phyloP scores from a whole-genome alignment of 1,139 yeast species.

The Debaryomyces subglobosus region DNA sequence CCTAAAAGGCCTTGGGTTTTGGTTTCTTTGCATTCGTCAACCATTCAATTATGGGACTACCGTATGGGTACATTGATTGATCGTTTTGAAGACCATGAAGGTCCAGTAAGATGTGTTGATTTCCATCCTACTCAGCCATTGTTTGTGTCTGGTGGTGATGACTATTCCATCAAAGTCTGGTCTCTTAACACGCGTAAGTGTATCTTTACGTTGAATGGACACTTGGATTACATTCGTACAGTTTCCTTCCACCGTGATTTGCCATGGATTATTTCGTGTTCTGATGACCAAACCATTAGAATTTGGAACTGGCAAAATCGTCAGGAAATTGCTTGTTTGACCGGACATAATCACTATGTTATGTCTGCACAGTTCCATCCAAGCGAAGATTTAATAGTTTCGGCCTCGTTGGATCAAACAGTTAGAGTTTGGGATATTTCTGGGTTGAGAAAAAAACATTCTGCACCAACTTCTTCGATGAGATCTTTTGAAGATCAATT shows the following conservation, averaged over 20 bases:
- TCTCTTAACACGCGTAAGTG: slow-evolving; percentile 89
- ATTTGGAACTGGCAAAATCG: slow-evolving; percentile 99
- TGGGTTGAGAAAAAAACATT: slow-evolving; percentile 92
- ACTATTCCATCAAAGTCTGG: slow-evolving; percentile 95
- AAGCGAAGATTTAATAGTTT: slow-evolving; percentile 88
- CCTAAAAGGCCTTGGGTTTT: slow-evolving; percentile 97
- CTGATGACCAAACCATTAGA: slow-evolving; percentile 97
- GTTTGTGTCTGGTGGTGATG: slow-evolving; percentile 97
- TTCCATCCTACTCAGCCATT: slow-evolving; percentile 98
- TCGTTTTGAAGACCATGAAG: slow-evolving; percentile 96
- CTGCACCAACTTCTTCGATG: slow-evolving; percentile 67
- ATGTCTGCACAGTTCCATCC: slow-evolving; percentile 99
- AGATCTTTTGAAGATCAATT: slow-evolving; percentile 78
- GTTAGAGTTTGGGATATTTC: slow-evolving; percentile 99
- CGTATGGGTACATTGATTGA: slow-evolving; percentile 98
- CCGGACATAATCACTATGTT: slow-evolving; percentile 98
- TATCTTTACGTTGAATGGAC: slow-evolving; percentile 88
- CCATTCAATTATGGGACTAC: slow-evolving; percentile 98
- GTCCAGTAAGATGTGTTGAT: slow-evolving; percentile 93
- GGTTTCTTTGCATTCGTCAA: slow-evolving; percentile 91
- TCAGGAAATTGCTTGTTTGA: slow-evolving; percentile 93
- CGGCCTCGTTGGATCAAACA: slow-evolving; percentile 97
- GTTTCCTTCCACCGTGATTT: slow-evolving; percentile 94
- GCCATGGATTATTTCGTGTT: slow-evolving; percentile 96
- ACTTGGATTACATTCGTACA: slow-evolving; percentile 92